These are phyloP conservation scores for Xylaria sp. DNA, from an alignment of 2,329 filamentous ascomycete species.

Conservation along the genomic window DNA sequence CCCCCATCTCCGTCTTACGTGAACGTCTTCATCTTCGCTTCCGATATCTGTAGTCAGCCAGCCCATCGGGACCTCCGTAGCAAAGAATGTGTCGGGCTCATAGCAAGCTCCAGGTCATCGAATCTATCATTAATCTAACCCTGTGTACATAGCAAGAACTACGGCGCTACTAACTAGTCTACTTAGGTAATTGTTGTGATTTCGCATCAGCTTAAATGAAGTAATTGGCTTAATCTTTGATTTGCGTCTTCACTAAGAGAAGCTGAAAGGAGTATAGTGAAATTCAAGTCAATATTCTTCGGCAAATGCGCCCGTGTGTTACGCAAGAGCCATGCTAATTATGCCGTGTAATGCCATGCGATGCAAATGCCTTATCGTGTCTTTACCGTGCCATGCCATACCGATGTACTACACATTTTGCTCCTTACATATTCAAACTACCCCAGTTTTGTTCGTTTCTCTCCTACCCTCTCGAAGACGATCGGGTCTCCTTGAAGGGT, in stretches of 20 bases:
- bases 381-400: conserved; percentile 26
- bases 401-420: conserved; percentile 37
- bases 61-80: background rate
- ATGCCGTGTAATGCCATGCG: conserved; percentile 32
- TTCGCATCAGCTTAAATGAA: background rate
- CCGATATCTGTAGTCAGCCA: background rate
- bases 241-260: background rate
- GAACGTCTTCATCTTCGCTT: background rate
- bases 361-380: conserved; percentile 34
- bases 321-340: conserved; percentile 26
- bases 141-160: no score
- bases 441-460: conserved; percentile 21
- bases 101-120: no score
- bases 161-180: background rate
- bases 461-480: background rate
- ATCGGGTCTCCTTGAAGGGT: background rate
- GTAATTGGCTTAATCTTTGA: background rate
- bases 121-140: no score
- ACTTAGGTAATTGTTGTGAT: background rate
- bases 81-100: no score
- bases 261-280: conserved; percentile 15
- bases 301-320: conserved; percentile 24
- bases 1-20: background rate
- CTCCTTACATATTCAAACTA: conserved; percentile 37
- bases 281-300: conserved; percentile 28